Evolutionary conservation across 2,329 filamentous ascomycete genomes (phyloP), one percentile per base, ranked within the genome.

Genomic region (Orbilia oligospora): DNA sequence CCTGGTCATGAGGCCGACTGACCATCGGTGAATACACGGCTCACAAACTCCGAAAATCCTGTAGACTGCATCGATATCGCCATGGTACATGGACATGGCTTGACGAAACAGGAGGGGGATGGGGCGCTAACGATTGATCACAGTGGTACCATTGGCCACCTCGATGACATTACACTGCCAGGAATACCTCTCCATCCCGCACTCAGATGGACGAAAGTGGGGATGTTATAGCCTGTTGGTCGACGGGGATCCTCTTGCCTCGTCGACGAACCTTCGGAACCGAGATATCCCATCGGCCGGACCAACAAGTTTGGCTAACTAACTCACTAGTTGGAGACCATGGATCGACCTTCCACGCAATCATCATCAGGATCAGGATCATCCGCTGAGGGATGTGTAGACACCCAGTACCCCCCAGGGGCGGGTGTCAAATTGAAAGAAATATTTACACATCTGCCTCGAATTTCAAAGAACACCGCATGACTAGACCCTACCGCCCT

Each of bases 141-240:
- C n/a, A 33, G 16, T 20, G 16, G 27, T 16, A 14, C 20, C 8
- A 16, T 30, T 61, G 36, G 36, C 20, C 55, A 61, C 33, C 20
- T 44, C 10, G 18, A 18, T 33, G 36, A 44, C 10, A 18, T 33
- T 18, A 61, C 55, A 56, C 27, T 38, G n/a, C n/a, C n/a, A n/a
- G n/a, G n/a, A n/a, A n/a, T 61, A 14, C 16, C 55, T 61, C 33
- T 41, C 30, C 0, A 38, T 61, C 36, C 55, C 33, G 18, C 55
- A n/a, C 22, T 12, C 24, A 9, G 36, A 24, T 61, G 30, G 55
- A 24, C 20, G 3, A 56, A 16, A 36, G 36, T 16, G 55, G 36
- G 36, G 55, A 33, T 14, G n/a, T 44, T 22, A 27, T 18, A 56
- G 30, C 53, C 27, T 16, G 53, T 56, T 38, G n/a, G 46, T n/a